Base-by-base conservation (phyloP, 768 basidiomycete species). In the Xerocomus brunneocitrinus region DNA sequence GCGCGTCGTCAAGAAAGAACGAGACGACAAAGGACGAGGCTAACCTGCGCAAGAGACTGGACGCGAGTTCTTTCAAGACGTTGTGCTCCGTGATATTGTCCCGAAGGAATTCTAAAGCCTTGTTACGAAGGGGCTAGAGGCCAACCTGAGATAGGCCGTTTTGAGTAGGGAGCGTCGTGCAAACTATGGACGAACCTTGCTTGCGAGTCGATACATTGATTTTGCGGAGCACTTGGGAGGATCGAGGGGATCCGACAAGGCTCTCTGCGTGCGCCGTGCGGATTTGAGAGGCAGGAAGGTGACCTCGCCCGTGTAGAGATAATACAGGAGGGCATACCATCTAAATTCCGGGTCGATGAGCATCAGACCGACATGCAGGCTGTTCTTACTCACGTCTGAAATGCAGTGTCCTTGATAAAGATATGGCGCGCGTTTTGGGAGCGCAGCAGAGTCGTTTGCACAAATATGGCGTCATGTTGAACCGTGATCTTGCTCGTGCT, bases 181-280 rank as follows among this genome's bases (percentile, higher is more conserved):
- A 36, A 5, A 36, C 19, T 8, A 25, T 25, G 13, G 22, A 36
- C 22, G 14, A 2, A 47, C 46, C 34, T 47, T 47, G 13, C 34
- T 34, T 7, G 34, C 46, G 14, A 47, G 46, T 25, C 46, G 46
- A 47, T 47, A 47, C 46, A 36, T 47, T 5, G 47, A 48, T 48
- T 38, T 48, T 5, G 47, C 47, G 9, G 36, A 48, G n/a, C 25
- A 48, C 12, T 25, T 22, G 5, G 46, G 46, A 8, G 46, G 22
- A 3, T 42, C 41, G 6, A 27, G 25, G 12, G 41, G 25, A 13
- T 12, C 27, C 8, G 42, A 8, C 42, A 22, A 28, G n/a, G n/a
- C 9, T 25, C 45, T 14, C 45, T 4, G 8, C 27, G 24, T 12
- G 14, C n/a, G 19, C 19, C 19, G 3, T 6, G 16, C 36, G 6